These are phyloP conservation scores for Trypanosoma rangeli DNA, from an alignment of 208 protist genomes.

Conservation along the genomic window DNA sequence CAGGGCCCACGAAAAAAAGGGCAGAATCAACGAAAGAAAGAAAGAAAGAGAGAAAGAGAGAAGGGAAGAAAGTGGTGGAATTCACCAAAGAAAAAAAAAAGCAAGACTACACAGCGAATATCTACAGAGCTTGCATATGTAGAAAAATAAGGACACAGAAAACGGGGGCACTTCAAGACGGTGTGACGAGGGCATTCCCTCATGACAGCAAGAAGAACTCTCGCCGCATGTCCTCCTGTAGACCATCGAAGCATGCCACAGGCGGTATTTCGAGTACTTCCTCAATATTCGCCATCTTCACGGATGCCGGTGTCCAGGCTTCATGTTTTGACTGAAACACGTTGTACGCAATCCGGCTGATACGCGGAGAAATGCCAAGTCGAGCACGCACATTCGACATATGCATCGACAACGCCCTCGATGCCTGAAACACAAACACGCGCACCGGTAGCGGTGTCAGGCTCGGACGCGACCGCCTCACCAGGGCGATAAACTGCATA, in stretches of 20 bases:
- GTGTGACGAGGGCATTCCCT: neutral
- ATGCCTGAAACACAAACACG: constrained; percentile 69
- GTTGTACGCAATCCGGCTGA: constrained; percentile 63
- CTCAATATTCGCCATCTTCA: constrained; percentile 40
- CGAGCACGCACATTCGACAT: constrained; percentile 67
- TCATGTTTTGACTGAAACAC: constrained; percentile 51
- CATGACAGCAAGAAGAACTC: constrained; percentile 55
- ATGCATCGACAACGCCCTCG: constrained; percentile 65
- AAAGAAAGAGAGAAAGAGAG: constrained; percentile 5
- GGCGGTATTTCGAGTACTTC: constrained; percentile 53
- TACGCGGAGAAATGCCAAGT: constrained; percentile 32
- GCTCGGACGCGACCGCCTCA: constrained; percentile 10
- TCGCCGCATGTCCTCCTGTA: constrained; percentile 25
- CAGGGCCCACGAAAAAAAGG: neutral
- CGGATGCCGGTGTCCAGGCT: constrained; percentile 28
- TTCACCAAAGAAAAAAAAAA: constrained; percentile 8
- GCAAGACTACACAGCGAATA: constrained; percentile 9
- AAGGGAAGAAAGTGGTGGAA: constrained; percentile 7
- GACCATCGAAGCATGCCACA: constrained; percentile 53
- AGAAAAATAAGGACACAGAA: neutral
- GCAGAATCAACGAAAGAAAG: constrained; percentile 2
- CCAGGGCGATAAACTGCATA: constrained; percentile 59
- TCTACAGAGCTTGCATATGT: constrained; percentile 2
- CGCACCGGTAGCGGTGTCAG: constrained; percentile 37
- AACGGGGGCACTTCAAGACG: neutral